A percentile compares a stretch with the other conserved stretches of the same genome.
Conservation (phyloP, 78 protist genomes). For the Thecamonas trahens region DNA sequence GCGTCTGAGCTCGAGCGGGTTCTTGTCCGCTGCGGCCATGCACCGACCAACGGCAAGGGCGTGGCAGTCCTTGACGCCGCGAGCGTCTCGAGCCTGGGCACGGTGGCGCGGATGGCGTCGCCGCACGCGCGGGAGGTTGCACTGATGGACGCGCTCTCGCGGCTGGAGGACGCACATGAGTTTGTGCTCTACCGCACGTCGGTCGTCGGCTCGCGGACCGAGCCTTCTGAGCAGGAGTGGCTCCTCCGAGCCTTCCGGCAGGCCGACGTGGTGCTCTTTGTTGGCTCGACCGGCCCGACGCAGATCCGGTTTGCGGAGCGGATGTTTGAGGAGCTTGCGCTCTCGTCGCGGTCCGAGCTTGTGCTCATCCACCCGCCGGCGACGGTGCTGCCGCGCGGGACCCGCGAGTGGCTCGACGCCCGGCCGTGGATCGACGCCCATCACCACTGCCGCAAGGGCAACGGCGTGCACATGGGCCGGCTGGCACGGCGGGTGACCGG, state of each 20-base stretch:
- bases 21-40: neutral
- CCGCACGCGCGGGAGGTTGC: too few species aligned
- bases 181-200: neutral
- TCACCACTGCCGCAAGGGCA: neutral
- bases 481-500: neutral
- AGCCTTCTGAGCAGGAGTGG: neutral
- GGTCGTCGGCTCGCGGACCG: neutral
- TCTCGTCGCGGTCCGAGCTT: neutral
- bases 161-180: neutral
- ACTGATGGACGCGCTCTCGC: neutral
- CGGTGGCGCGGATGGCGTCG: too few species aligned
- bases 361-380: neutral
- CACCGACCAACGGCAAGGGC: neutral
- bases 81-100: too few species aligned
- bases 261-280: neutral
- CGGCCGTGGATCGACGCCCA: slow-evolving; percentile 1
- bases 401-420: neutral
- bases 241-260: neutral
- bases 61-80: too few species aligned
- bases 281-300: neutral
- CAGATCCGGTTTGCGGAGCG: neutral
- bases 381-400: neutral
- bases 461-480: neutral
- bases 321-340: neutral
- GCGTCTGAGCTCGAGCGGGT: slow-evolving; percentile 8